phyloP scores from a whole-genome alignment of 805 yeast genomes.

The Lipomyces sp. region DNA sequence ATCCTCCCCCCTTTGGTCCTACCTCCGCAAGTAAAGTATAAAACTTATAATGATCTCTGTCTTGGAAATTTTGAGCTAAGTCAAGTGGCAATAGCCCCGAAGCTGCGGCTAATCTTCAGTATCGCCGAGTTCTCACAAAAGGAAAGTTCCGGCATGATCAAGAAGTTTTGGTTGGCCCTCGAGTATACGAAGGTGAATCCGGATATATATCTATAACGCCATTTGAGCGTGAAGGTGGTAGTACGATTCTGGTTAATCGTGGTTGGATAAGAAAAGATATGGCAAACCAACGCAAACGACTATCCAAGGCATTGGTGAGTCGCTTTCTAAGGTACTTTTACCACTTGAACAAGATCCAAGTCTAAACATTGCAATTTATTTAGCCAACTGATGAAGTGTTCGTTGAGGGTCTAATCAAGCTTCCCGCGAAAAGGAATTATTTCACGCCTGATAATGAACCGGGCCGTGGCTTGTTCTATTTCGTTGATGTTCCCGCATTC shows the following conservation, averaged over 20 bases:
- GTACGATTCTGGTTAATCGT: slow-evolving; percentile 79
- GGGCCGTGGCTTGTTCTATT: slow-evolving; percentile 71
- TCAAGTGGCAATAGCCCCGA: slow-evolving; percentile 56
- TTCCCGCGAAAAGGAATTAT: slow-evolving; percentile 52
- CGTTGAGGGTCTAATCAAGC: slow-evolving; percentile 70
- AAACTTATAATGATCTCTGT: neutral
- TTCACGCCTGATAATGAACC: slow-evolving; percentile 74
- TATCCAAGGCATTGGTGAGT: slow-evolving; percentile 57
- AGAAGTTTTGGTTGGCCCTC: slow-evolving; percentile 92
- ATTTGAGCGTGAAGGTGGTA: slow-evolving; percentile 74
- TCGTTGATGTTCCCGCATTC: slow-evolving; percentile 83
- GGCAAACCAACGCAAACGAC: slow-evolving; percentile 61
- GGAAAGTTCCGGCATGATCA: slow-evolving; percentile 84
- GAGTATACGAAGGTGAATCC: slow-evolving; percentile 68
- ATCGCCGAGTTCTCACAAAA: slow-evolving; percentile 71
- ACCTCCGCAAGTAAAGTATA: slow-evolving; percentile 52
- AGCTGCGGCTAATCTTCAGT: slow-evolving; percentile 75
- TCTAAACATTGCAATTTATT: neutral
- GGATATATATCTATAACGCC: slow-evolving; percentile 88
- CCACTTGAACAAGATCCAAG: neutral
- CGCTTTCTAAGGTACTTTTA: neutral
- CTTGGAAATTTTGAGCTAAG: neutral
- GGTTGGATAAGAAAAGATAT: slow-evolving; percentile 87
- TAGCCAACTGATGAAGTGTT: slow-evolving; percentile 71
- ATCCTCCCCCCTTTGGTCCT: slow-evolving; percentile 72